Conservation (phyloP, 2,329 filamentous ascomycete species). For the Botrytis medusae region DNA sequence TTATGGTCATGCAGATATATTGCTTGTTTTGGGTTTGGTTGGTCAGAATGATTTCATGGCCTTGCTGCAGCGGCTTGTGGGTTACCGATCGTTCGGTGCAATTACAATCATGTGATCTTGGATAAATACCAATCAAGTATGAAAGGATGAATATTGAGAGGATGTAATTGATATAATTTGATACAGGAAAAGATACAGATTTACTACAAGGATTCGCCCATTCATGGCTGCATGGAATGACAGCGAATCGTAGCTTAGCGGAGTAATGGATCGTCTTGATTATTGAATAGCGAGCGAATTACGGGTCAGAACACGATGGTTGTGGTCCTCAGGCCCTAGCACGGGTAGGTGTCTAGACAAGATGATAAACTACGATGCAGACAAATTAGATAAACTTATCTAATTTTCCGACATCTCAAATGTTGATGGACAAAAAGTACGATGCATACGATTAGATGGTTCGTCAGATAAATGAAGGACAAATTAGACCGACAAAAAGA, state of each 20-base stretch:
- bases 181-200: conserved; percentile 3
- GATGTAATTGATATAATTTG: conserved; percentile 12
- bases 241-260: conserved; percentile 18
- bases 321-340: conserved; percentile 4
- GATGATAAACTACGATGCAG: neutral
- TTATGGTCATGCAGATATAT: conserved; percentile 21
- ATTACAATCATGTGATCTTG: conserved; percentile 21
- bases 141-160: conserved; percentile 17
- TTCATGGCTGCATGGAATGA: conserved; percentile 18
- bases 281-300: conserved; percentile 11
- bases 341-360: conserved; percentile 9
- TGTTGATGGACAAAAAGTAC: neutral
- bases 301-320: neutral
- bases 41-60: conserved; percentile 16
- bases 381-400: conserved; percentile 15
- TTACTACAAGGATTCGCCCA: conserved; percentile 16
- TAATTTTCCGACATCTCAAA: conserved; percentile 2
- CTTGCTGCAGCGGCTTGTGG: conserved; percentile 21
- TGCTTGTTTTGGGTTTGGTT: conserved; percentile 19
- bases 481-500: neutral
- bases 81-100: conserved; percentile 19
- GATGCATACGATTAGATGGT: neutral
- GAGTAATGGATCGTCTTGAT: conserved; percentile 20
- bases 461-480: conserved; percentile 3
- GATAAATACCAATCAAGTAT: conserved; percentile 10